Base-by-base conservation (phyloP, 805 yeast species). In the Saturnispora dispora region DNA sequence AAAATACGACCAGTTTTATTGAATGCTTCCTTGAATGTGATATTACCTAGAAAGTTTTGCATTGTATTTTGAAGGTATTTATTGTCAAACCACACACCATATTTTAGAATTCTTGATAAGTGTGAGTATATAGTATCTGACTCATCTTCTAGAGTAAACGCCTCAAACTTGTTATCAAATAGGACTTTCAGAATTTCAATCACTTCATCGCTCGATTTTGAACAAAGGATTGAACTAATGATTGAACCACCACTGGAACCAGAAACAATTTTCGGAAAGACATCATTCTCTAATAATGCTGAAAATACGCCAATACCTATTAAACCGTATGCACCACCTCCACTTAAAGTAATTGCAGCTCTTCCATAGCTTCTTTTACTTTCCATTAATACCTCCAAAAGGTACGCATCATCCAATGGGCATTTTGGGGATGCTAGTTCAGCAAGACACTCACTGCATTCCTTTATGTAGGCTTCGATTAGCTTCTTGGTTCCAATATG, bases 181-280 rank as follows among this genome's bases (percentile, higher is more conserved):
- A 90, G 80, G 15, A 81, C 78, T 30, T 68, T 74, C 52, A 91
- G 68, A 17, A 88, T 64, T 5, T 68, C 74, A 18, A 73, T 65
- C 2, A 82, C 73, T 65, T 90, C 97, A 32, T 81, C 85, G 52
- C 82, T 82, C 9, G 83, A 78, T 61, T 85, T 88, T 17, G 86
- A 83, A 61, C 96, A 88, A 45, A 93, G 72, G 17, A 93, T 80
- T 46, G 96, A 79, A 18, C 98, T 97, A 45, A 93, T 83, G 48
- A 93, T 90, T 1, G 96, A 89, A 17, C 99, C 99, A 0, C 97
- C 96, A 23, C 96, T 88, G 13, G 96, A 85, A 1, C 99, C 99
- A 46, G 96, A 85, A 15, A 93, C 80, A 36, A 93, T 86, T 46
- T 85, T 76, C 0, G 99, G 99, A 23, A 91, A 70, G 22, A 89